Base-by-base conservation (phyloP, 129 eudicot genomes). In the Ambrosia trifida region DNA sequence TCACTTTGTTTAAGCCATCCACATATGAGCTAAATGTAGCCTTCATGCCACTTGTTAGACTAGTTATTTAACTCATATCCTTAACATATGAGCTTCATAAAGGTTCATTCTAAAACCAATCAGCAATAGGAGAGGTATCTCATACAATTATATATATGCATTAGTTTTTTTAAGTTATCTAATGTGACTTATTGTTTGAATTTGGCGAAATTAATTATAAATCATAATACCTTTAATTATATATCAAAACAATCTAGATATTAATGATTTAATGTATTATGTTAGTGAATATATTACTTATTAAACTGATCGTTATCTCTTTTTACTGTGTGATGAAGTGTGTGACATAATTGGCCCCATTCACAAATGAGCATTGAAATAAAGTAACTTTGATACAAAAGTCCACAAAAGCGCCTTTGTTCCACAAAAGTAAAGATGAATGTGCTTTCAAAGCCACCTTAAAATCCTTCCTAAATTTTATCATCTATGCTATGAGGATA, bases 361-460 rank as follows among this genome's bases (percentile, higher is more conserved):
- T 70, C 72, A 61, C 72, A 77, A 77, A 71, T 41, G 72, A 64
- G 5, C 72, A 78, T 30, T 59, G 50, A 70, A 70, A 78, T 70
- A 78, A 78, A 63, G 82, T 63, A 31, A 53, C 72, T 69, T 77
- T 76, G 40, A 40, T 63, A 46, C 58, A 71, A 78, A 78, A 78
- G 82, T 78, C 77, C 51, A 63, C 36, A 78, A 69, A 78, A 52
- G 43, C 38, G 59, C 58, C 66, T 77, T 70, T 78, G 67, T 70
- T 72, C 61, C 59, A 52, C 72, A 70, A 78, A 77, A 78, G 81
- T 45, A 64, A 71, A 70, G 82, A 63, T 78, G 54, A 59, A 78
- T 78, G 77, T 64, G 82, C 68, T 56, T 76, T 36, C 52, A 49
- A 62, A 59, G 60, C 69, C 60, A 72, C 20, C 59, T 72, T 69